Percentiles rank a stretch among this genome's conserved stretches.
phyloP scores from a whole-genome alignment of 2,329 filamentous ascomycete species.

The Chaetomium sp. region DNA sequence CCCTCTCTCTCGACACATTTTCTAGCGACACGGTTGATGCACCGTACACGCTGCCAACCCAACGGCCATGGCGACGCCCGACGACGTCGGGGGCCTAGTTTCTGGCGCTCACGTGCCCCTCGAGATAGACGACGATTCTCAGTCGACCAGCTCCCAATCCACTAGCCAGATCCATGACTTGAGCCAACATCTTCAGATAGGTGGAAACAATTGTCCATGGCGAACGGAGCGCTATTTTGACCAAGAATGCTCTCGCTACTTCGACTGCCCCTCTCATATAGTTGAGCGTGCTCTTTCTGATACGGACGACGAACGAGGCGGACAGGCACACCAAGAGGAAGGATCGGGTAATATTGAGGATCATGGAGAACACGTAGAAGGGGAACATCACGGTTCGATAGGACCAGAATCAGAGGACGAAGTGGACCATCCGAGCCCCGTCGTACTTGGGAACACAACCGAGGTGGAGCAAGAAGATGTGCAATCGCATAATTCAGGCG shows the following conservation, averaged over 20 bases:
- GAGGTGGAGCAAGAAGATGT: too few species aligned
- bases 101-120: slow-evolving; percentile 8
- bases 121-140: slow-evolving; percentile 20
- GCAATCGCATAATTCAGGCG: too few species aligned
- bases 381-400: too few species aligned
- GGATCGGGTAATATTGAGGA: neutral
- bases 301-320: slow-evolving; percentile 12
- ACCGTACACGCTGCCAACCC: slow-evolving; percentile 6
- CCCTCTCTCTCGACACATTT: neutral
- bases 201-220: slow-evolving; percentile 31
- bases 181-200: neutral
- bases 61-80: slow-evolving; percentile 30
- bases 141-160: slow-evolving; percentile 14
- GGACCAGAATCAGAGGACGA: too few species aligned
- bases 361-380: too few species aligned
- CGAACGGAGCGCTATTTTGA: slow-evolving; percentile 34
- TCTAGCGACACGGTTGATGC: neutral
- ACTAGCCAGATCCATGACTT: neutral
- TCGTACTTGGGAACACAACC: too few species aligned
- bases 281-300: slow-evolving; percentile 35
- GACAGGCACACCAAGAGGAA: slow-evolving; percentile 12
- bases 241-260: slow-evolving; percentile 41
- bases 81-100: slow-evolving; percentile 16
- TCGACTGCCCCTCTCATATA: slow-evolving; percentile 44
- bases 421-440: too few species aligned